phyloP scores from a whole-genome alignment of 768 basidiomycete genomes.

The Mycena capillaripes region DNA sequence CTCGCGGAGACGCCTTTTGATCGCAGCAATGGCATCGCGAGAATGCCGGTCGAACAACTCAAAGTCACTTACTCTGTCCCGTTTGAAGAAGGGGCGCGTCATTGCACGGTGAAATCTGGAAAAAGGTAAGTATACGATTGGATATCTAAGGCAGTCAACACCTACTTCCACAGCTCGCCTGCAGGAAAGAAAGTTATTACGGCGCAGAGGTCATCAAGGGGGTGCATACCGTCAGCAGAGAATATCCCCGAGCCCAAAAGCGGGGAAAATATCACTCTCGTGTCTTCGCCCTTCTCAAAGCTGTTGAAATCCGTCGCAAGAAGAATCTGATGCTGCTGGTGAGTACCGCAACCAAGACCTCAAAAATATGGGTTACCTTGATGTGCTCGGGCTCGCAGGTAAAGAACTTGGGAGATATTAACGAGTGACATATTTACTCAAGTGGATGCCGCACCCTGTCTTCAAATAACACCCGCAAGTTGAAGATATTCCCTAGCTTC shows the following conservation, averaged over 20 bases:
- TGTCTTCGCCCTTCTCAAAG: slow-evolving; percentile 58
- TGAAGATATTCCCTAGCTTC: slow-evolving; percentile 7
- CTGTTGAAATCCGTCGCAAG: slow-evolving; percentile 63
- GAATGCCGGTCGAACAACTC: slow-evolving; percentile 72
- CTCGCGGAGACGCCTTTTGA: slow-evolving; percentile 57
- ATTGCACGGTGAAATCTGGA: slow-evolving; percentile 73
- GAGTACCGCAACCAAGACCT: neutral
- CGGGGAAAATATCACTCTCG: slow-evolving; percentile 35
- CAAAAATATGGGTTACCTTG: slow-evolving; percentile 42
- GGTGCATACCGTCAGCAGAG: slow-evolving; percentile 65
- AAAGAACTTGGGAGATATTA: slow-evolving; percentile 40
- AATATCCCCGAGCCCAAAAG: slow-evolving; percentile 72
- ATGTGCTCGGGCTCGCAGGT: slow-evolving; percentile 63
- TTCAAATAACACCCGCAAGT: slow-evolving; percentile 26
- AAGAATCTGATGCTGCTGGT: slow-evolving; percentile 42
- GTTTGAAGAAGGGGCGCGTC: slow-evolving; percentile 79
- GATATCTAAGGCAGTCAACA: neutral
- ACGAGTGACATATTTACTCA: neutral
- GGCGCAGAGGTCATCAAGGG: neutral
- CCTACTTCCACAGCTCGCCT: slow-evolving; percentile 76
- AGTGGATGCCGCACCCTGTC: slow-evolving; percentile 9
- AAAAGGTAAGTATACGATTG: neutral
- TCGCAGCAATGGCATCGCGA: slow-evolving; percentile 58
- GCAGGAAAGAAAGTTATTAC: too few species aligned
- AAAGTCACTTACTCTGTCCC: slow-evolving; percentile 72